These are phyloP conservation scores for Cardamine resedifolia DNA, from an alignment of 345 rosid species.

Conservation along the genomic window DNA sequence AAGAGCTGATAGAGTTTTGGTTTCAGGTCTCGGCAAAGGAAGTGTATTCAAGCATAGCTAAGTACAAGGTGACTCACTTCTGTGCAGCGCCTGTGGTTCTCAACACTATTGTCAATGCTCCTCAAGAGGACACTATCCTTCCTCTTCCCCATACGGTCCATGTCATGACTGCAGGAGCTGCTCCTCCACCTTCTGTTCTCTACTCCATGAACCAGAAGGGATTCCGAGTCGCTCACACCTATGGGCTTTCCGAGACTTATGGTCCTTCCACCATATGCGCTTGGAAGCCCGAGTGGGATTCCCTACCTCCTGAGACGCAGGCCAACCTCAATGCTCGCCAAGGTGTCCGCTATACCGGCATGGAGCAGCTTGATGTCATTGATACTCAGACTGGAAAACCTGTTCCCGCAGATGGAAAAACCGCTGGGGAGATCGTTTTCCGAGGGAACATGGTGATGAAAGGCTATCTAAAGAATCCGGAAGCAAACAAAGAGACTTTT, in stretches of 20 bases:
- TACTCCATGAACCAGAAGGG: slow-evolving; percentile 69
- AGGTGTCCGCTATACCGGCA: slow-evolving; percentile 67
- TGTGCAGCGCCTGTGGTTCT: slow-evolving; percentile 96
- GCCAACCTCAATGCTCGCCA: slow-evolving; percentile 93
- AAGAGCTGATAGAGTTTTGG: slow-evolving; percentile 12
- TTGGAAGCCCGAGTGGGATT: slow-evolving; percentile 94
- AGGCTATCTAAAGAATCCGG: slow-evolving; percentile 81
- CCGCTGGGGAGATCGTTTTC: slow-evolving; percentile 83
- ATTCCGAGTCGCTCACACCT: slow-evolving; percentile 78
- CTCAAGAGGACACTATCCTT: slow-evolving; percentile 67
- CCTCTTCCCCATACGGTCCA: slow-evolving; percentile 79
- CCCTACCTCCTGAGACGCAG: slow-evolving; percentile 60
- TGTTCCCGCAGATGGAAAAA: slow-evolving; percentile 78
- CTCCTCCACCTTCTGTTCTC: slow-evolving; percentile 85
- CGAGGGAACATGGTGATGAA: slow-evolving; percentile 84
- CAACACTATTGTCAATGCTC: slow-evolving; percentile 72
- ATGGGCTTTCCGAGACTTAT: slow-evolving; percentile 89
- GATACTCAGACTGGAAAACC: slow-evolving; percentile 60
- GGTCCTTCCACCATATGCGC: slow-evolving; percentile 89
- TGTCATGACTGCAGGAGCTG: slow-evolving; percentile 90
- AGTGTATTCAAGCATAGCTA: slow-evolving; percentile 73
- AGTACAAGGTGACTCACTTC: slow-evolving; percentile 73
- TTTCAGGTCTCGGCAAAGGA: slow-evolving; percentile 80
- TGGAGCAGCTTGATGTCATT: slow-evolving; percentile 75
- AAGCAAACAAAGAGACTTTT: slow-evolving; percentile 73